These are phyloP conservation scores for Cladosporium velox DNA, from an alignment of 2,329 filamentous ascomycete genomes.

Conservation along the genomic window DNA sequence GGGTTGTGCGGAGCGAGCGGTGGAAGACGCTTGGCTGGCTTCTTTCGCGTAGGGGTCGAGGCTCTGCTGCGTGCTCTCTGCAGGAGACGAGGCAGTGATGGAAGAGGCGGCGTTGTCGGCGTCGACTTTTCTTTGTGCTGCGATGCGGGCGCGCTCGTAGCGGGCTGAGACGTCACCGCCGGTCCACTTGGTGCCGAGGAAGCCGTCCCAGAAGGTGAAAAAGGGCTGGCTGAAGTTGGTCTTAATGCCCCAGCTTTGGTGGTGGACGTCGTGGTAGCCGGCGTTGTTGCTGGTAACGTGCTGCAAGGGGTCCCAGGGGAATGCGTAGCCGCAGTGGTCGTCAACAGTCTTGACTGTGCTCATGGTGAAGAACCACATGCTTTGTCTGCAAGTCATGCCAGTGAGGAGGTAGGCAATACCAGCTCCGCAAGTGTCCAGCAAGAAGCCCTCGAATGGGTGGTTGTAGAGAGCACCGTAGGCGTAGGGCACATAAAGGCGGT, in stretches of 20 bases:
- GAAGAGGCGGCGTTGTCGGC: slow-evolving; percentile 43
- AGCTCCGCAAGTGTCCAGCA: slow-evolving; percentile 87
- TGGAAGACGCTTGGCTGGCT: slow-evolving; percentile 25
- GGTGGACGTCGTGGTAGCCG: slow-evolving; percentile 95
- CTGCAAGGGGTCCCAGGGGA: slow-evolving; percentile 94
- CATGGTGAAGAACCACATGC: slow-evolving; percentile 84
- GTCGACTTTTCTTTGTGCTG: slow-evolving; percentile 60
- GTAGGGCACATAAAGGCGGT: slow-evolving; percentile 95
- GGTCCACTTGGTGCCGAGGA: slow-evolving; percentile 80
- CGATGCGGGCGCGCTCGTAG: slow-evolving; percentile 58
- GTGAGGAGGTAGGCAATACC: slow-evolving; percentile 79
- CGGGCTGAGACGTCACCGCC: slow-evolving; percentile 64
- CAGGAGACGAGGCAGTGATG: slow-evolving; percentile 23
- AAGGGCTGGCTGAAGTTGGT: slow-evolving; percentile 80
- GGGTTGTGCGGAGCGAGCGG: slow-evolving; percentile 26
- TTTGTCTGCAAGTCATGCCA: slow-evolving; percentile 80
- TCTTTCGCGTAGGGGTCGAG: slow-evolving; percentile 33
- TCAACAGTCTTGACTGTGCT: slow-evolving; percentile 96
- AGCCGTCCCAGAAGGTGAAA: slow-evolving; percentile 91
- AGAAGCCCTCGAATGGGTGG: slow-evolving; percentile 89
- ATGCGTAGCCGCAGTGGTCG: slow-evolving; percentile 94
- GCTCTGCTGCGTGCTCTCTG: slow-evolving; percentile 24
- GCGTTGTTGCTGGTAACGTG: slow-evolving; percentile 93
- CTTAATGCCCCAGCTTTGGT: slow-evolving; percentile 99
- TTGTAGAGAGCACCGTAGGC: slow-evolving; percentile 97